Conservation (phyloP, 805 yeast species). For the Starmera amethionina region DNA sequence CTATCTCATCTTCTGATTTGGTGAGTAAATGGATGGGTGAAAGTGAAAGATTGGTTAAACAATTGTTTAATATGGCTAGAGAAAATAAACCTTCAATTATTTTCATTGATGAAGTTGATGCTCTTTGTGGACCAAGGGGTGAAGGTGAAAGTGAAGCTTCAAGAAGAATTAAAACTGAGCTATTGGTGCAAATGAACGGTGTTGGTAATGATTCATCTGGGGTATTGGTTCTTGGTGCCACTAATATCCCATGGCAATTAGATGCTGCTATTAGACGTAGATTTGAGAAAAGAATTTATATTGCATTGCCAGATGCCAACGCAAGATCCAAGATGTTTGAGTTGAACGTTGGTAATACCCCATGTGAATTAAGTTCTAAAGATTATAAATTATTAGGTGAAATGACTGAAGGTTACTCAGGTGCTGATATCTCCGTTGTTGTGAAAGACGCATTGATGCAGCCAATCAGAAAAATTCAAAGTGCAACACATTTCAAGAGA, state of each 20-base stretch:
- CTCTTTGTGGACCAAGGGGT: constrained; percentile 95
- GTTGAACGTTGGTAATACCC: constrained; percentile 83
- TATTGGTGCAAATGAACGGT: constrained; percentile 97
- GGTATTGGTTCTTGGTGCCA: constrained; percentile 91
- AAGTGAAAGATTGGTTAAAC: constrained; percentile 91
- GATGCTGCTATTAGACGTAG: constrained; percentile 97
- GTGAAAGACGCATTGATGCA: constrained; percentile 98
- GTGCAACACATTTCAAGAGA: constrained; percentile 87
- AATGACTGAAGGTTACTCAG: constrained; percentile 96
- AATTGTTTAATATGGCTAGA: constrained; percentile 89
- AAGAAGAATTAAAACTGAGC: constrained; percentile 90
- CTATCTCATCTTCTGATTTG: constrained; percentile 91
- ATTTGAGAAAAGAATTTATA: constrained; percentile 90
- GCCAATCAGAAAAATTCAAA: constrained; percentile 91
- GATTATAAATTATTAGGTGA: constrained; percentile 77
- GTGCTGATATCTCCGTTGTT: constrained; percentile 93
- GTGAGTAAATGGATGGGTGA: constrained; percentile 99
- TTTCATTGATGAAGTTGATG: constrained; percentile 97
- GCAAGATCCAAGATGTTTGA: constrained; percentile 93
- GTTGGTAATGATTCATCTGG: constrained; percentile 94
- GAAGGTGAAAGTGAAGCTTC: constrained; percentile 97
- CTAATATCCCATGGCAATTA: constrained; percentile 97
- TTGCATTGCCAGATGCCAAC: constrained; percentile 88
- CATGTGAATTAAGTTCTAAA: constrained; percentile 62
- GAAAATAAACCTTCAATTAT: constrained; percentile 94